phyloP scores from a whole-genome alignment of 805 yeast genomes.

The Yarrowia yakushimensis region DNA sequence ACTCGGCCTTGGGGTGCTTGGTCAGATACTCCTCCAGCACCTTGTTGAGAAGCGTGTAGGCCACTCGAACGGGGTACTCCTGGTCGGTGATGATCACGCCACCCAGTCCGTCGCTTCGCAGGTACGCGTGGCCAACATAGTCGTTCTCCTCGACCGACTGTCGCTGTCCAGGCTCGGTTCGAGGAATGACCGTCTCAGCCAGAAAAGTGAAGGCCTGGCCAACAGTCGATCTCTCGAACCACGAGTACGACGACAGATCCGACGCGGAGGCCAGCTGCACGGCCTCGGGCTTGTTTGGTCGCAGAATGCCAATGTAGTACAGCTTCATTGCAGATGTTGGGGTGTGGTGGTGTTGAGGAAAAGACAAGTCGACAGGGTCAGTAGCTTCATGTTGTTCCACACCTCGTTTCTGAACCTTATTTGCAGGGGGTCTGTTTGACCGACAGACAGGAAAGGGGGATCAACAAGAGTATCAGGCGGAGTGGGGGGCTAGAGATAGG shows the following conservation, averaged over 20 bases:
- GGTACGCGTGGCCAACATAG: conserved; percentile 87
- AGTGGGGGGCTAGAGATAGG: too few relatives aligned
- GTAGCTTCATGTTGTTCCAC: neutral
- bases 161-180: conserved; percentile 87
- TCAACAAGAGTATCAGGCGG: too few relatives aligned
- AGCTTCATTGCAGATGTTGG: conserved; percentile 63
- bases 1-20: conserved; percentile 69
- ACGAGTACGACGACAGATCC: conserved; percentile 81
- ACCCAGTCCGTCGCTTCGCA: conserved; percentile 84
- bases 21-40: conserved; percentile 85
- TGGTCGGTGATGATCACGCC: conserved; percentile 91
- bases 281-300: conserved; percentile 54
- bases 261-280: conserved; percentile 74
- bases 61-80: conserved; percentile 96
- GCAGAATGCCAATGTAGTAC: conserved; percentile 82
- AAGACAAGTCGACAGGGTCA: neutral
- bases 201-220: conserved; percentile 94
- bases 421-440: neutral
- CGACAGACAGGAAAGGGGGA: neutral
- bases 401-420: neutral
- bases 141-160: conserved; percentile 72
- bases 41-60: conserved; percentile 87
- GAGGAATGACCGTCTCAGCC: conserved; percentile 80
- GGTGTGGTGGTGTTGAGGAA: conserved; percentile 14
- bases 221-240: conserved; percentile 79